Conservation (phyloP, 805 yeast genomes). For the Metschnikowia anglica region DNA sequence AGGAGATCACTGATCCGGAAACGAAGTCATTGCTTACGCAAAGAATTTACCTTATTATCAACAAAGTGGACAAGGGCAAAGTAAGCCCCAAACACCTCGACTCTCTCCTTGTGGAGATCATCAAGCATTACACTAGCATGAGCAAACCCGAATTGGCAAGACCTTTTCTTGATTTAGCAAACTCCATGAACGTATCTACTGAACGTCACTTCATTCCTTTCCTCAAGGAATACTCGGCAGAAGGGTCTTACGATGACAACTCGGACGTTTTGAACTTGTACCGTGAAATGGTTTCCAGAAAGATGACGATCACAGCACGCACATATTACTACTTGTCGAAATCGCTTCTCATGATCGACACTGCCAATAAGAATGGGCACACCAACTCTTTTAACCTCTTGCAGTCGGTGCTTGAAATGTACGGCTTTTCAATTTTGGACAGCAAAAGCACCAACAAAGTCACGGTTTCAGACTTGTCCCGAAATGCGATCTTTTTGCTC, state of each 20-base stretch:
- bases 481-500: conserved; percentile 25
- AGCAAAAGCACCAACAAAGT: conserved; percentile 7
- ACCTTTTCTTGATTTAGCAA: conserved; percentile 21
- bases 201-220: conserved; percentile 35
- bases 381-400: conserved; percentile 32
- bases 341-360: conserved; percentile 29
- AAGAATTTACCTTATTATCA: conserved; percentile 16
- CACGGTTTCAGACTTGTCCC: conserved; percentile 13
- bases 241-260: conserved; percentile 21
- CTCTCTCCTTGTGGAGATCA: conserved; percentile 28
- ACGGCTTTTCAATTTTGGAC: conserved; percentile 25
- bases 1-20: conserved; percentile 12
- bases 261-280: conserved; percentile 31
- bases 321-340: conserved; percentile 34
- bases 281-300: conserved; percentile 32
- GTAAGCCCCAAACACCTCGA: conserved; percentile 13
- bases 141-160: conserved; percentile 23
- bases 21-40: conserved; percentile 11
- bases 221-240: conserved; percentile 23
- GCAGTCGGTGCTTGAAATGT: conserved; percentile 32
- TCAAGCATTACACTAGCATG: conserved; percentile 24
- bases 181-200: conserved; percentile 17
- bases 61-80: conserved; percentile 12
- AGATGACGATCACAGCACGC: conserved; percentile 26
- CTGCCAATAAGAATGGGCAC: conserved; percentile 24